A percentile compares a stretch with the other conserved stretches of the same genome.
phyloP scores from a whole-genome alignment of 495 filamentous ascomycete species.

The Neurospora hispaniola region DNA sequence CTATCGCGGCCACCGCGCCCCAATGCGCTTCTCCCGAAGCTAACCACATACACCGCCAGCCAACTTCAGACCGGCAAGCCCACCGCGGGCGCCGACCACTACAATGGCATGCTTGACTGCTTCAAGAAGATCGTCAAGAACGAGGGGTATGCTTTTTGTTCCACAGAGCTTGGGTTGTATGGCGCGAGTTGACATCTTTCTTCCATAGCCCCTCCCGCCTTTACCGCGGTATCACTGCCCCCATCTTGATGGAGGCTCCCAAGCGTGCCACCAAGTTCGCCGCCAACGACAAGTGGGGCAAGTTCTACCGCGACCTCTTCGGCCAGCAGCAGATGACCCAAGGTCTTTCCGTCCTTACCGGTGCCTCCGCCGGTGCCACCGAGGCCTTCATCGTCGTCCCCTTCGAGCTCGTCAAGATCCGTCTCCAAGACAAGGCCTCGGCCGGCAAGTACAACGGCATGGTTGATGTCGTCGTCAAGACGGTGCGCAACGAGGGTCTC shows the following conservation, averaged over 20 bases:
- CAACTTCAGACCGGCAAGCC: constrained; percentile 73
- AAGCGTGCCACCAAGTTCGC: constrained; percentile 99
- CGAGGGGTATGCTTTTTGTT: constrained; percentile 58
- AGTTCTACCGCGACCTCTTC: constrained; percentile 77
- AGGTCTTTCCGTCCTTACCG: constrained; percentile 77
- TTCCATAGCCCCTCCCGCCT: constrained; percentile 63
- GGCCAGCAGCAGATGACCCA: constrained; percentile 81
- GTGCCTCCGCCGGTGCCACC: constrained; percentile 88
- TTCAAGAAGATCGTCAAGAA: constrained; percentile 90
- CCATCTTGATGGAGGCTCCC: constrained; percentile 96
- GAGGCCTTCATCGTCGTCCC: constrained; percentile 87
- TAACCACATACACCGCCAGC: constrained; percentile 36
- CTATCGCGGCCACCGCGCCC: neutral
- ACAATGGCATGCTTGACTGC: constrained; percentile 96
- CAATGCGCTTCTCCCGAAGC: constrained; percentile 5
- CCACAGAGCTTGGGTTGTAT: neutral
- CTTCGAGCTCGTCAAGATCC: constrained; percentile 93
- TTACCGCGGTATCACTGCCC: constrained; percentile 91
- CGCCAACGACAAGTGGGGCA: constrained; percentile 96
- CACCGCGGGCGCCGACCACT: constrained; percentile 56
- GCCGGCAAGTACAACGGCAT: constrained; percentile 89
- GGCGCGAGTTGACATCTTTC: constrained; percentile 7
- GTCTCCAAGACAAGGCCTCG: constrained; percentile 90
- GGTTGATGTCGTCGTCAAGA: constrained; percentile 78
- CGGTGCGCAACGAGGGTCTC: constrained; percentile 69